Conservation (phyloP, 2,329 filamentous ascomycete genomes). For the Monosporascus sp. region DNA sequence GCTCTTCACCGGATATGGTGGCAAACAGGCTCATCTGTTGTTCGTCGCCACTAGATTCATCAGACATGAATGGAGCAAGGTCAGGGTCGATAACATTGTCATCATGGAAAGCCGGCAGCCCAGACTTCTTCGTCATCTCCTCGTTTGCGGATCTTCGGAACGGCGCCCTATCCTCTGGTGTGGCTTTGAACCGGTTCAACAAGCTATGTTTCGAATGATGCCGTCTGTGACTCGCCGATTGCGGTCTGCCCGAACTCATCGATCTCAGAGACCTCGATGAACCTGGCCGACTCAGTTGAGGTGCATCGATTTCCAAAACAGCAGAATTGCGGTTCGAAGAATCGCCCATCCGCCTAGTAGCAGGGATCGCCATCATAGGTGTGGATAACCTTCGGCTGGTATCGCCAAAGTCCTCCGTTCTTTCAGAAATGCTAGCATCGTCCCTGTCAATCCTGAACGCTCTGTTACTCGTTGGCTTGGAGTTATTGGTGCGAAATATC, state of each 20-base stretch:
- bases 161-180: conserved; percentile 75
- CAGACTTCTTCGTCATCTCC: conserved; percentile 58
- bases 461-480: conserved; percentile 34
- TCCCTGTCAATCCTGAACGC: conserved; percentile 34
- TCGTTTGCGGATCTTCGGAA: conserved; percentile 72
- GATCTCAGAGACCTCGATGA: conserved; percentile 88
- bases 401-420: conserved; percentile 40
- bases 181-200: conserved; percentile 67
- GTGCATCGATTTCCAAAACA: conserved; percentile 82
- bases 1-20: conserved; percentile 61
- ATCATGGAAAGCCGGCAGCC: conserved; percentile 89
- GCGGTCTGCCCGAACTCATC: conserved; percentile 61
- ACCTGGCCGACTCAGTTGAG: conserved; percentile 81
- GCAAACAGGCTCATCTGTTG: conserved; percentile 85
- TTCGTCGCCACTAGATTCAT: conserved; percentile 90
- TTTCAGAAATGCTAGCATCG: conserved; percentile 37
- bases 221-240: conserved; percentile 75
- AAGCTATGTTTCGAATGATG: conserved; percentile 86
- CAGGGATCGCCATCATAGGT: conserved; percentile 67
- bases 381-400: conserved; percentile 52
- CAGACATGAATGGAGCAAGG: conserved; percentile 90
- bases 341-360: conserved; percentile 62
- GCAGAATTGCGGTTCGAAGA: conserved; percentile 81
- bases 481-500: conserved; percentile 53
- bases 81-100: conserved; percentile 99